A percentile compares a stretch with the other conserved stretches of the same genome.
Conservation (phyloP, 2,329 filamentous ascomycete genomes). For the Trichoderma sp. region DNA sequence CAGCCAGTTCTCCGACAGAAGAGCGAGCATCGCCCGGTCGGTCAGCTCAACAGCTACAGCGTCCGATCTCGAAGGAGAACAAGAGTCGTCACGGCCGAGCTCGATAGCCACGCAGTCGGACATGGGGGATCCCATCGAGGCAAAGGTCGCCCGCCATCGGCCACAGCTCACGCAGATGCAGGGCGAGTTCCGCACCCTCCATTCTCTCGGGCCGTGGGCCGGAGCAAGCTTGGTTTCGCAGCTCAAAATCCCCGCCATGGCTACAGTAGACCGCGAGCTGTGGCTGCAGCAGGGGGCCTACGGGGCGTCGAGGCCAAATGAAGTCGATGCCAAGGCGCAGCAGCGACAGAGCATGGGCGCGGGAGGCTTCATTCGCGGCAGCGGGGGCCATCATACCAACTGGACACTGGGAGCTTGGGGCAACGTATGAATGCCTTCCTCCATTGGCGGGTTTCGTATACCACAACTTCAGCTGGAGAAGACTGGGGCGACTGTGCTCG, state of each 20-base stretch:
- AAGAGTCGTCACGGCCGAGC: constrained; percentile 32
- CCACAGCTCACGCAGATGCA: constrained; percentile 49
- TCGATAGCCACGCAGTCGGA: constrained; percentile 34
- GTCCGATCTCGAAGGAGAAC: constrained; percentile 34
- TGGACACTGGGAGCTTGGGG: constrained; percentile 69
- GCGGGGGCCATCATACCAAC: constrained; percentile 47
- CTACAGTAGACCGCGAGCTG: constrained; percentile 69
- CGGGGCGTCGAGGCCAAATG: constrained; percentile 62
- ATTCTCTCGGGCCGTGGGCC: constrained; percentile 72
- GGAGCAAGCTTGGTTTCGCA: constrained; percentile 72
- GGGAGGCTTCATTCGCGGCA: constrained; percentile 49
- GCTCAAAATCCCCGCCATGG: constrained; percentile 68
- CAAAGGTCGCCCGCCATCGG: constrained; percentile 43
- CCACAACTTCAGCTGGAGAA: neutral
- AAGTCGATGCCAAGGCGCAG: constrained; percentile 60
- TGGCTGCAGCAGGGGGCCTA: constrained; percentile 68
- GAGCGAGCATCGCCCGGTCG: constrained; percentile 32
- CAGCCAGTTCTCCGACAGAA: constrained; percentile 36
- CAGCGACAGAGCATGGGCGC: constrained; percentile 67
- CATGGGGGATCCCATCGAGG: constrained; percentile 41
- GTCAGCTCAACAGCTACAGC: constrained; percentile 33
- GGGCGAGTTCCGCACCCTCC: constrained; percentile 65
- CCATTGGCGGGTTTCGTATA: neutral
- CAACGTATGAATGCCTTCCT: constrained; percentile 42
- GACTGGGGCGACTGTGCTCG: neutral